Base-by-base conservation (phyloP, 176 grass and related monocot genomes). In the Cenchrus purpureus region DNA sequence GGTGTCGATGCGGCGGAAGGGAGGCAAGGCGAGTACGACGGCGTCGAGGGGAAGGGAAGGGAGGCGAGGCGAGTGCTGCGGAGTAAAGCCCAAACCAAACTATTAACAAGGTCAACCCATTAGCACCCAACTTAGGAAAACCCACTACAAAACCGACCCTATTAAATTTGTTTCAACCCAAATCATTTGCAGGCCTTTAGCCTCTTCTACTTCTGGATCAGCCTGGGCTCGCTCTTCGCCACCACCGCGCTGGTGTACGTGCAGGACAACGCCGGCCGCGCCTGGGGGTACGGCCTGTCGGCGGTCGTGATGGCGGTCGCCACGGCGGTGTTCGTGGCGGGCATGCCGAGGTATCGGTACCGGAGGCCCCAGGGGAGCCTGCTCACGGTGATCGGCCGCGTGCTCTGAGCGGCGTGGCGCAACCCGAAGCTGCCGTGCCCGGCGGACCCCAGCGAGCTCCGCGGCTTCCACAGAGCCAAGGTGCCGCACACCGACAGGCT, bases 171-270 rank as follows among this genome's bases (percentile, higher is more conserved):
- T n/a, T n/a, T n/a, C n/a, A n/a, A n/a, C n/a, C n/a, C n/a, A n/a
- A n/a, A n/a, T n/a, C n/a, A n/a, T n/a, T n/a, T n/a, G n/a, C n/a
- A n/a, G n/a, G n/a, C n/a, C n/a, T 97, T 94, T 83, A 94, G 89
- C 88, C 87, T 89, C 72, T 94, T 97, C 88, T 97, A 97, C 86
- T 89, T 92, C 62, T 54, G 79, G 83, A 65, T 91, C 84, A 97
- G 82, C 83, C 78, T 94, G 32, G 92, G 94, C 4, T 97, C 94
- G 3, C 83, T 97, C 28, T 82, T 94, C 61, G 91, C 94, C 40
- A 90, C 86, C 61, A 94, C 94, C 15, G 85, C 87, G 57, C 88
- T 97, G 25, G 90, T 91, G 79, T 97, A 94, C 83, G 73, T 89
- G 40, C 92, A 97, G 89, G 89, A 94, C 78, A 80, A 90, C 82